Evolutionary conservation across 148 eudicot species (phyloP).

Genomic region (Persicaria maculosa): DNA sequence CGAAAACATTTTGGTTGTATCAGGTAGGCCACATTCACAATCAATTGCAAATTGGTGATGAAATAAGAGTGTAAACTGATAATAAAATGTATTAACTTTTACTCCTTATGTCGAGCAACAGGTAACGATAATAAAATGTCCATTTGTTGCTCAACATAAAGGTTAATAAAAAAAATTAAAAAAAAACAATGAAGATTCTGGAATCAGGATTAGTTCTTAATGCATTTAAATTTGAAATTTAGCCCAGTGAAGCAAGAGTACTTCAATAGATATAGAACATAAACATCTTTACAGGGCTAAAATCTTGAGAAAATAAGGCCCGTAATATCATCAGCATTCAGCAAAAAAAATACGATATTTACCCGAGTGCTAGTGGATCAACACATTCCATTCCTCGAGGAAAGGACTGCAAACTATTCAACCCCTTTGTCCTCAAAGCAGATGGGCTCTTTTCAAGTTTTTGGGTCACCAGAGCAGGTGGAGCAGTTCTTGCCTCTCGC

Average conservation of each 20-base stretch:
- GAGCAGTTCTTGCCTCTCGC: constrained; percentile 78
- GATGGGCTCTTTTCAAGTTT: constrained; percentile 62
- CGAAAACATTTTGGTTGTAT: too few species aligned
- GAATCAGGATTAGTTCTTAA: neutral
- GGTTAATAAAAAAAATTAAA: too few species aligned
- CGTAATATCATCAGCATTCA: neutral
- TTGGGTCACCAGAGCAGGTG: constrained; percentile 56
- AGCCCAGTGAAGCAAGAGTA: neutral
- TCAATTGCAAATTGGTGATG: neutral
- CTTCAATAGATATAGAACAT: neutral
- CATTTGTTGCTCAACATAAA: neutral
- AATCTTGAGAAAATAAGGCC: neutral
- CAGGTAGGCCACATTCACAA: neutral
- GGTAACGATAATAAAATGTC: neutral
- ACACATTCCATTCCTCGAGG: constrained; percentile 94
- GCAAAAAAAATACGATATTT: constrained; percentile 9
- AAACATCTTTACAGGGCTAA: neutral
- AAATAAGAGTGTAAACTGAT: too few species aligned
- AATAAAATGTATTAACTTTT: neutral
- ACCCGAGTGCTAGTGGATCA: constrained; percentile 97
- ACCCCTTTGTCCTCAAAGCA: constrained; percentile 42
- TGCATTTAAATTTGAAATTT: neutral
- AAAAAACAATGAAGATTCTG: too few species aligned
- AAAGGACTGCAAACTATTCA: constrained; percentile 67
- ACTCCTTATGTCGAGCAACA: too few species aligned